These are phyloP conservation scores for Silybum marianum DNA, from an alignment of 129 eudicot genomes.

Conservation along the genomic window DNA sequence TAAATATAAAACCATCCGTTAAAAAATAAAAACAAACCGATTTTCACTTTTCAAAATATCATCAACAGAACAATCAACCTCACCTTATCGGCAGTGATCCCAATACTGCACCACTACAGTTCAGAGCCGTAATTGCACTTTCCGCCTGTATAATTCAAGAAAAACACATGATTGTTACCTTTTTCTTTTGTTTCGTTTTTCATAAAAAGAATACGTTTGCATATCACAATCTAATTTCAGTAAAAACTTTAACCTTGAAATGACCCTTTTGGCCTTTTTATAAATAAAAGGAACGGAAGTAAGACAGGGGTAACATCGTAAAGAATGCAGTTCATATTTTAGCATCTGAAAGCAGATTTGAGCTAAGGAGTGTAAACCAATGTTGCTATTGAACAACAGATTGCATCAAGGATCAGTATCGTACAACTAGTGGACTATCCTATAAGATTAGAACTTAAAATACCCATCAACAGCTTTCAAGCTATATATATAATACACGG, in stretches of 20 bases:
- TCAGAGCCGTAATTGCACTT: slow-evolving; percentile 61
- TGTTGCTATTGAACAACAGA: too few species aligned
- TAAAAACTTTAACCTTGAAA: not conserved
- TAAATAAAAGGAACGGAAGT: too few species aligned
- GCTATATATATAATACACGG: too few species aligned
- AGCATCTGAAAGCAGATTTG: too few species aligned
- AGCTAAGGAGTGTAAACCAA: too few species aligned
- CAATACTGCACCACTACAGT: slow-evolving; percentile 53
- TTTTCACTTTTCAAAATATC: not conserved
- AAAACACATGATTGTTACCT: not conserved
- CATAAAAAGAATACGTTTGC: not conserved
- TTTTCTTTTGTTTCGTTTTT: not conserved
- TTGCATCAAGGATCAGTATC: too few species aligned
- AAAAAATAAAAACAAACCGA: not conserved
- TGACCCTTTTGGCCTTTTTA: not conserved
- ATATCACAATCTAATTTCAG: not conserved
- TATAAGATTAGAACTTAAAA: too few species aligned
- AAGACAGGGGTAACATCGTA: too few species aligned
- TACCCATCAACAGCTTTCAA: too few species aligned
- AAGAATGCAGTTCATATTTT: too few species aligned
- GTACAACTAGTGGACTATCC: too few species aligned
- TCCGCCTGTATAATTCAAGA: slow-evolving; percentile 44
- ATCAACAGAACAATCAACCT: slow-evolving; percentile 28
- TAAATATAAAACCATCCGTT: slow-evolving; percentile 1
- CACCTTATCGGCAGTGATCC: slow-evolving; percentile 60